Percentiles rank a stretch among this genome's conserved stretches.
These are phyloP conservation scores for Primulina eburnea DNA, from an alignment of 257 asterid genomes.

Conservation along the genomic window DNA sequence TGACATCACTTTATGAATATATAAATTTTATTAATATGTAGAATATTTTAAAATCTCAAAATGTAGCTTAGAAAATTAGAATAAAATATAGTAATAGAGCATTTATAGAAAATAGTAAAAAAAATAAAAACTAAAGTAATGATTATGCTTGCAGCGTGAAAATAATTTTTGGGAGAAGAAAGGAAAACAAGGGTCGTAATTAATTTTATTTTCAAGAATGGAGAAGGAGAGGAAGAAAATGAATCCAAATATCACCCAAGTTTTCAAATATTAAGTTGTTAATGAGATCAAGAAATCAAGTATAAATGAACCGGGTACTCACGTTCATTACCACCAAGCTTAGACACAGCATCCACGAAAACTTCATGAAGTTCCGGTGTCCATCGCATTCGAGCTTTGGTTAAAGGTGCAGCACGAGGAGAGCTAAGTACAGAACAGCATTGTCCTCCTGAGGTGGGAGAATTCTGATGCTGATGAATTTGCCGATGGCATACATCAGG, in stretches of 20 bases:
- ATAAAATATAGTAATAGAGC: no score
- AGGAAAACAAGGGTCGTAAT: not conserved
- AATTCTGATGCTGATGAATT: constrained; percentile 28
- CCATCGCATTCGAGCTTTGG: constrained; percentile 92
- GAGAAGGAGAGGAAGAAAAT: not conserved
- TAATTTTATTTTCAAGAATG: not conserved
- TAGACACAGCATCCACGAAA: constrained; percentile 67
- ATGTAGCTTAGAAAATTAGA: not conserved
- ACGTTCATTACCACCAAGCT: constrained; percentile 94
- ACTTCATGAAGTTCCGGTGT: constrained; percentile 87
- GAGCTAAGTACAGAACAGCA: constrained; percentile 37
- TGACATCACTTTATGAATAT: not conserved
- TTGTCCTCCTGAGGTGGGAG: constrained; percentile 30
- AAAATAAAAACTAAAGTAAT: not conserved
- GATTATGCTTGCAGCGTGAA: not conserved
- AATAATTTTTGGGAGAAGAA: no score
- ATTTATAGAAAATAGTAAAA: not conserved
- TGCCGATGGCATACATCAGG: constrained; percentile 34
- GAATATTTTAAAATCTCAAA: not conserved
- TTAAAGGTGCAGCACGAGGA: constrained; percentile 42
- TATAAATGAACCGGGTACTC: constrained; percentile 26
- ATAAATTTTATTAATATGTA: no score
- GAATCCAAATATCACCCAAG: not conserved
- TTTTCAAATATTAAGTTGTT: not conserved
- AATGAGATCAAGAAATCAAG: constrained; percentile 14